A percentile compares a stretch with the other conserved stretches of the same genome.
Evolutionary conservation across 768 basidiomycete genomes (phyloP).

Genomic region (Mycena leptocephala): DNA sequence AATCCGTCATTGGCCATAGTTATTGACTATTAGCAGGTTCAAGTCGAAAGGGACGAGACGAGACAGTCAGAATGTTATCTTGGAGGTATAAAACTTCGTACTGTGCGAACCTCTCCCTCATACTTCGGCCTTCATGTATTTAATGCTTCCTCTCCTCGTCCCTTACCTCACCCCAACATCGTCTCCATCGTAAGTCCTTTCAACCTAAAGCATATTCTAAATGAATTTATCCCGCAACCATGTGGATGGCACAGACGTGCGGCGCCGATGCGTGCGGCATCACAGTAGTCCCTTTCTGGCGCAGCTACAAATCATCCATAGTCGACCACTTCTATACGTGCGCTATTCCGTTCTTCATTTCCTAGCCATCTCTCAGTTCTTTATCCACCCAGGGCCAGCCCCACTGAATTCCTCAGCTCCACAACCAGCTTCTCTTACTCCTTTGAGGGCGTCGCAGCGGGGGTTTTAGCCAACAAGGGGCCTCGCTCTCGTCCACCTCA

Average conservation of each 20-base stretch:
- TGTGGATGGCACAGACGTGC: too few relatives aligned
- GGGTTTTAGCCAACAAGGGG: slow-evolving; percentile 3
- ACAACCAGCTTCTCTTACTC: background rate
- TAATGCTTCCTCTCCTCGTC: background rate
- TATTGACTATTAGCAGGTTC: too few relatives aligned
- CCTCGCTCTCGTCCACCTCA: background rate
- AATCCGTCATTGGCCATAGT: background rate
- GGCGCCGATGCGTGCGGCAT: too few relatives aligned
- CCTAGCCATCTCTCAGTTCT: background rate
- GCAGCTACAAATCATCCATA: background rate
- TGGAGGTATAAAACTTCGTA: background rate
- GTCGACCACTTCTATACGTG: slow-evolving; percentile 19
- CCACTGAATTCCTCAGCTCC: background rate
- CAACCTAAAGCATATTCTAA: too few relatives aligned
- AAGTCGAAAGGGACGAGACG: background rate
- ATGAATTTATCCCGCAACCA: too few relatives aligned
- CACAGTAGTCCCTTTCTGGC: background rate
- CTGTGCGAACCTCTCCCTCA: background rate
- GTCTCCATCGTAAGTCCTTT: too few relatives aligned
- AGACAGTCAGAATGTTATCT: too few relatives aligned
- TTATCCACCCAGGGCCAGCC: background rate
- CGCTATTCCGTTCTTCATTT: background rate
- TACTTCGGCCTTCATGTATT: background rate
- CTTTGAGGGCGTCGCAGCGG: slow-evolving; percentile 6
- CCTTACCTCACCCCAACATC: too few relatives aligned